Evolutionary conservation across 306 rosid genomes (phyloP), one percentile per base, ranked within the genome.

Genomic region (Gastrolobium bilobum): DNA sequence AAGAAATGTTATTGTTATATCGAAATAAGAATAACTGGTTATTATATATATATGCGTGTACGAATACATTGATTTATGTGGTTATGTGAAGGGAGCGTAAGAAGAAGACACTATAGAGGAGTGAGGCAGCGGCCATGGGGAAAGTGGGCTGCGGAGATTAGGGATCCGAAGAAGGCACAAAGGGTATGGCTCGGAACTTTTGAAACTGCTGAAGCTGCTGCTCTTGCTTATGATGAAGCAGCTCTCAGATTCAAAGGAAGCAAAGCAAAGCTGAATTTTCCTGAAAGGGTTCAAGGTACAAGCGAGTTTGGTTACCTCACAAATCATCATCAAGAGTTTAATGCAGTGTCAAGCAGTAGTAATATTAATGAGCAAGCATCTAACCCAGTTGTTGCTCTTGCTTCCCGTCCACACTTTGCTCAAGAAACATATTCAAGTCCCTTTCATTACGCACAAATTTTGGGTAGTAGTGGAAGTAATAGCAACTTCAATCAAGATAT

Each of bases 71-170:
- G 60, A 62, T 62, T 34, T 47, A 48, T 3, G 3, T 48, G 5
- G 3, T 8, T 62, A 46, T n/a, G 20, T 58, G 86, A 66, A 88
- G 90, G 88, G 50, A 76, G 46, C 57, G 44, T 40, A 37, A 79
- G 86, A 79, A 88, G 82, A 70, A 88, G 91, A 65, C 94, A 91
- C 82, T 94, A 94, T 39, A 90, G 98, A 86, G 98, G 98, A 60
- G 98, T 94, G 35, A 87, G 98, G 76, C 97, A 91, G 48, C 77
- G 98, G n/a, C 97, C 97, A 29, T 91, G 97, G 97, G 98, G 98
- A 0, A 94, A 91, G 6, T 94, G 97, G 97, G 98, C 98, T 0
- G 93, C 98, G 2, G 98, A 94, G 86, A 94, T 94, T 77, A 92
- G 98, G 0, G 96, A 94, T 76, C 98, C 98, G 3, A 78, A 83